phyloP scores from a whole-genome alignment of 352 stramenopile genomes.

The Phytophthora capsici region DNA sequence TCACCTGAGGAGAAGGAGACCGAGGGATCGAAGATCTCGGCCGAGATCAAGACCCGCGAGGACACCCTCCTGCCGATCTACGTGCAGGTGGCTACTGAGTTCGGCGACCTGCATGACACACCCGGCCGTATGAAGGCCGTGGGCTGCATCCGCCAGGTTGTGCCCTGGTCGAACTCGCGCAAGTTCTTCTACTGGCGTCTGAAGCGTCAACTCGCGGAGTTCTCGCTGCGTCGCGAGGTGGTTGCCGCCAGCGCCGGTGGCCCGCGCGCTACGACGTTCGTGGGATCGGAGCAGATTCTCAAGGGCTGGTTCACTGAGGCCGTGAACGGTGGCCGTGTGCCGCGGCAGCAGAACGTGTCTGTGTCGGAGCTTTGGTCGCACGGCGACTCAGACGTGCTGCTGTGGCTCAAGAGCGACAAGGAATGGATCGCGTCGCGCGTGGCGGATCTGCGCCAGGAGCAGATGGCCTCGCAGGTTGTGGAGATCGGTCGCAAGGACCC shows the following conservation, averaged over 20 bases:
- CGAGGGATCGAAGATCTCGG: constrained; percentile 69
- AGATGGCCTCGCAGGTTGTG: constrained; percentile 80
- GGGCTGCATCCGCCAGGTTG: constrained; percentile 96
- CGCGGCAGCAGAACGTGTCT: constrained; percentile 65
- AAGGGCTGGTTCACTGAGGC: constrained; percentile 85
- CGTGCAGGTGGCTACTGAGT: constrained; percentile 98
- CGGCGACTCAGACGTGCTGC: constrained; percentile 81
- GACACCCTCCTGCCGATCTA: constrained; percentile 96
- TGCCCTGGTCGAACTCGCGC: constrained; percentile 95
- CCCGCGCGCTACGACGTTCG: constrained; percentile 51
- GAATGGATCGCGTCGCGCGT: constrained; percentile 78
- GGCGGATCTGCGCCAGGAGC: constrained; percentile 60
- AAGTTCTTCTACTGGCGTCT: constrained; percentile 99
- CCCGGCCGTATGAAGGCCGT: constrained; percentile 99
- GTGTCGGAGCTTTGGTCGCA: constrained; percentile 70
- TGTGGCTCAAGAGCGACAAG: constrained; percentile 83
- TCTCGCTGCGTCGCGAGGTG: constrained; percentile 85
- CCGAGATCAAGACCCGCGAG: constrained; percentile 94
- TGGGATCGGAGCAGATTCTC: constrained; percentile 62
- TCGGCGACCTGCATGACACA: constrained; percentile 99
- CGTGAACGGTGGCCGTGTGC: constrained; percentile 76
- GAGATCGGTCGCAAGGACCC: constrained; percentile 78
- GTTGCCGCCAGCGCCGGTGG: constrained; percentile 43
- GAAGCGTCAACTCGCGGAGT: constrained; percentile 97
- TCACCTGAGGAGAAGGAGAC: constrained; percentile 54